phyloP scores from a whole-genome alignment of 2,329 filamentous ascomycete species.

The Exophiala aquamarina region DNA sequence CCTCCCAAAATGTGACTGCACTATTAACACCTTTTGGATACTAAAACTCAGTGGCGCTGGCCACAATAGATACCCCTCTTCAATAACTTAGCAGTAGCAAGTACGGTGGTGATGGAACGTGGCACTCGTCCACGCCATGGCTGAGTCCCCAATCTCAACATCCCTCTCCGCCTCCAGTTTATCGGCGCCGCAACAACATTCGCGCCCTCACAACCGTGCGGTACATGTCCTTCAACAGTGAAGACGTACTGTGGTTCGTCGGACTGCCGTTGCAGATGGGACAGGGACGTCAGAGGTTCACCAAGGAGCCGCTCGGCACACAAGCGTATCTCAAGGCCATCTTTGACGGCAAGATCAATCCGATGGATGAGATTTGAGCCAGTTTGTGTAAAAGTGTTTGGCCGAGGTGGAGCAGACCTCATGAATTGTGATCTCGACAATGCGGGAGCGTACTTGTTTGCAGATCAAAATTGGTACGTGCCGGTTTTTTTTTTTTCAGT shows the following conservation, averaged over 20 bases:
- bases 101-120: too few species aligned
- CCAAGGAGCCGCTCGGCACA: conserved; percentile 92
- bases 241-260: conserved; percentile 97
- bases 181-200: conserved; percentile 84
- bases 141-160: conserved; percentile 40
- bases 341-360: conserved; percentile 94
- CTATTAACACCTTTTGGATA: too few species aligned
- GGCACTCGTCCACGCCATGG: too few species aligned
- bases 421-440: conserved; percentile 13
- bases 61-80: too few species aligned
- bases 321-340: conserved; percentile 99
- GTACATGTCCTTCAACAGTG: conserved; percentile 99
- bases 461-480: too few species aligned
- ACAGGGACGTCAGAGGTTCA: conserved; percentile 80
- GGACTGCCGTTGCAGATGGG: conserved; percentile 92
- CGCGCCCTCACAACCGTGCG: conserved; percentile 88
- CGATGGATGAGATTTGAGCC: conserved; percentile 89
- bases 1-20: too few species aligned
- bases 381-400: conserved; percentile 85
- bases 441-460: too few species aligned
- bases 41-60: too few species aligned
- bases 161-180: conserved; percentile 65
- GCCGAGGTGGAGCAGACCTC: conserved; percentile 63
- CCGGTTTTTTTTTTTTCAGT: too few species aligned
- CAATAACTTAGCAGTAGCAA: too few species aligned